Evolutionary conservation across 1,284 basidiomycete species (phyloP).

Genomic region (Xerocomus minutiporus): DNA sequence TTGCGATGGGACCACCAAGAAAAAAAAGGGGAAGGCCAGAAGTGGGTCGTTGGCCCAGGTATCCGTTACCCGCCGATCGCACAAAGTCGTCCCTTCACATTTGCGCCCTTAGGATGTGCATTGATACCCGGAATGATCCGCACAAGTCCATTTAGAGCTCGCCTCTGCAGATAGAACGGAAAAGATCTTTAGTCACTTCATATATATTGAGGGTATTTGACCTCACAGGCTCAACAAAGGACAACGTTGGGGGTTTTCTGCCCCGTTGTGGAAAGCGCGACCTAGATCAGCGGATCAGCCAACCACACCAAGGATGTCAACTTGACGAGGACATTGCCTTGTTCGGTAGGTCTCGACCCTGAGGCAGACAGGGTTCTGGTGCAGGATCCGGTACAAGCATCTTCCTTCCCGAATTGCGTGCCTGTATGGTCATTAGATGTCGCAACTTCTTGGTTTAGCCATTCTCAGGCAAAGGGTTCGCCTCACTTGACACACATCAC

Average conservation of each 20-base stretch:
- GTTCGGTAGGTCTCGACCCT: constrained; percentile 19
- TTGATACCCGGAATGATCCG: constrained; percentile 31
- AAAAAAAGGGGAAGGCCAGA: neutral
- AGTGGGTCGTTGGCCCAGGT: constrained; percentile 9
- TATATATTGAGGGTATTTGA: constrained; percentile 18
- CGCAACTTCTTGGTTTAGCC: neutral
- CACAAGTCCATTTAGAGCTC: constrained; percentile 16
- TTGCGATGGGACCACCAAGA: neutral
- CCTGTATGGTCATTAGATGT: neutral
- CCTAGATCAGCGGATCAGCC: constrained; percentile 15
- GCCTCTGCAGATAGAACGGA: constrained; percentile 24
- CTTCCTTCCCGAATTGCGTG: constrained; percentile 8
- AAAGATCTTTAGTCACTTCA: constrained; percentile 17
- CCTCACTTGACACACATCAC: constrained; percentile 5
- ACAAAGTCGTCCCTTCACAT: constrained; percentile 12
- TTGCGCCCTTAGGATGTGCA: constrained; percentile 11
- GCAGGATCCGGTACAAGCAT: constrained; percentile 21
- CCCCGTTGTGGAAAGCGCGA: constrained; percentile 12
- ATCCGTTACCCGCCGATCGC: constrained; percentile 13
- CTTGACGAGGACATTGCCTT: constrained; percentile 11
- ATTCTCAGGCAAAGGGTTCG: constrained; percentile 16
- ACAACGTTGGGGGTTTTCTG: constrained; percentile 7
- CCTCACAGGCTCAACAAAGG: constrained; percentile 11
- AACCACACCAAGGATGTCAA: constrained; percentile 2
- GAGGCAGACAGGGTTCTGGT: constrained; percentile 16